These are phyloP conservation scores for Colletotrichum nymphaeae DNA, from an alignment of 2,329 filamentous ascomycete species.

Conservation along the genomic window DNA sequence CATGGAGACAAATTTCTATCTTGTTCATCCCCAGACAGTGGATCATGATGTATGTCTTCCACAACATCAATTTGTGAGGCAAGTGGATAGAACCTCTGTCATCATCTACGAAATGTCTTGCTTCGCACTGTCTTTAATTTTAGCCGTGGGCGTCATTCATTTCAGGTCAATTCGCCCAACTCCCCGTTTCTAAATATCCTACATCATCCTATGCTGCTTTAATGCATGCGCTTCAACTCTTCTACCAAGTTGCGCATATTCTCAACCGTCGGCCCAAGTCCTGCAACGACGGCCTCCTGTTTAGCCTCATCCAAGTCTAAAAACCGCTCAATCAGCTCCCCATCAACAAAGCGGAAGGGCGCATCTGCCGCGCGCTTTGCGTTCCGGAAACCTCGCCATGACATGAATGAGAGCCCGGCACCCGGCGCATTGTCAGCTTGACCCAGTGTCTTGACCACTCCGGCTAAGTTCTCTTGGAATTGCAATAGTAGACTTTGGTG, in stretches of 20 bases:
- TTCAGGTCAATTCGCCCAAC: neutral
- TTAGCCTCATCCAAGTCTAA: slow-evolving; percentile 73
- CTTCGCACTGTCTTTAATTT: neutral
- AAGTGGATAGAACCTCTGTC: neutral
- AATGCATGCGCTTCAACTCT: slow-evolving; percentile 72
- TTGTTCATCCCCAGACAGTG: neutral
- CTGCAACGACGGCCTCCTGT: slow-evolving; percentile 65
- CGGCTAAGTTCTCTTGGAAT: slow-evolving; percentile 79
- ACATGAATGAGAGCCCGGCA: slow-evolving; percentile 64
- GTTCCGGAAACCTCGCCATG: slow-evolving; percentile 86
- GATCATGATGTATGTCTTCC: fast-evolving
- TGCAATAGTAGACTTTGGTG: slow-evolving; percentile 85
- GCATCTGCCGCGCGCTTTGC: slow-evolving; percentile 76
- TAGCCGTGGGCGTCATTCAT: neutral
- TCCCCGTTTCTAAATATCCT: slow-evolving; percentile 3
- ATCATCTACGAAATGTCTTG: neutral
- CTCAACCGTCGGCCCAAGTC: slow-evolving; percentile 70
- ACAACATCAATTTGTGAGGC: neutral
- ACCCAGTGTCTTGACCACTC: slow-evolving; percentile 75
- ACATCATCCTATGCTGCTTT: slow-evolving; percentile 36
- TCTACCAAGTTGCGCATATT: slow-evolving; percentile 72
- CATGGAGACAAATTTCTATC: neutral
- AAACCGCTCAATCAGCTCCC: slow-evolving; percentile 89
- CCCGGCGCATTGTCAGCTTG: slow-evolving; percentile 61
- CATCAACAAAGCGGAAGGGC: slow-evolving; percentile 90